These are phyloP conservation scores for Conticribra weissflogii DNA, from an alignment of 108 stramenopile species.

Conservation along the genomic window DNA sequence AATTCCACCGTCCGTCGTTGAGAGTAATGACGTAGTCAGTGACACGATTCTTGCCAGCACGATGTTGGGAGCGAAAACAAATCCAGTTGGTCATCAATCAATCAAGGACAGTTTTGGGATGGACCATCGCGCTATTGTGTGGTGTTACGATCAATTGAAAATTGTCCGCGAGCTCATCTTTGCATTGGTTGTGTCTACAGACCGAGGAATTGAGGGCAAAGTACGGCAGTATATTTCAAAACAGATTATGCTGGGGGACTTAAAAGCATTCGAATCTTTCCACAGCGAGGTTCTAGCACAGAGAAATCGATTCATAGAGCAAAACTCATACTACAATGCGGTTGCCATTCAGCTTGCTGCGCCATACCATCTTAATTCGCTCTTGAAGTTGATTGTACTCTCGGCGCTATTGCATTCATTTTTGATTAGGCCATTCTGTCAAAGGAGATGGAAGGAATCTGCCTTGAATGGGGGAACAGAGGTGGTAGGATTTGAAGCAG, in stretches of 20 bases:
- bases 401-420: constrained; percentile 18
- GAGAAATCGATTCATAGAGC: constrained; percentile 6
- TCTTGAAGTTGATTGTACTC: constrained; percentile 35
- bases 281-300: constrained; percentile 7
- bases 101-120: constrained; percentile 54
- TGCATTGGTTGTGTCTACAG: constrained; percentile 31
- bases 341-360: constrained; percentile 42
- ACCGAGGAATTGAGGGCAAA: constrained; percentile 23
- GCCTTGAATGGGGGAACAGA: neutral
- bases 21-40: neutral
- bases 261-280: too few relatives aligned
- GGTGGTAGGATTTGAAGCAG: constrained; percentile 1
- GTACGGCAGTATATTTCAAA: too few relatives aligned
- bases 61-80: constrained; percentile 2
- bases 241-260: too few relatives aligned
- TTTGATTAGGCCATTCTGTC: neutral
- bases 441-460: too few relatives aligned
- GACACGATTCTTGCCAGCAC: constrained; percentile 34
- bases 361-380: constrained; percentile 43
- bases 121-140: constrained; percentile 86
- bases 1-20: constrained; percentile 13
- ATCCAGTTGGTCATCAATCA: neutral
- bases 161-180: constrained; percentile 63
- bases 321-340: constrained; percentile 23
- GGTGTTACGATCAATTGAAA: constrained; percentile 73